Base-by-base conservation (phyloP, 768 basidiomycete species). In the Lyophyllum atratum region DNA sequence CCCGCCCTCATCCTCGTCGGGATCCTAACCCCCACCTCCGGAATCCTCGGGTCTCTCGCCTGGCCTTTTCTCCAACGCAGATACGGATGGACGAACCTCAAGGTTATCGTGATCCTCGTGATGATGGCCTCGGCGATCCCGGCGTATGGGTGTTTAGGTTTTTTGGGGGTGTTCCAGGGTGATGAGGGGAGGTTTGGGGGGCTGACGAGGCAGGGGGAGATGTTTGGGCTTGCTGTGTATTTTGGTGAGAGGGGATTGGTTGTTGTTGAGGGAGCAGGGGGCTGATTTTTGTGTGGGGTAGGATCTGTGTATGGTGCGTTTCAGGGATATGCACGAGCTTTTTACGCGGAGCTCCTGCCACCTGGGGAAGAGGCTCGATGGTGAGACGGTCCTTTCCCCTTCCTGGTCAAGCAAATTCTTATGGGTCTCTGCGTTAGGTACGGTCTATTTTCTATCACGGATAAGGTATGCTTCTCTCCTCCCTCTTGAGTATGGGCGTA, bases 301-400 rank as follows among this genome's bases (percentile, higher is more conserved):
- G 86, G 86, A 52, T 74, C 81, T 62, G 81, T 93, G 1, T 95
- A 90, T 62, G 95, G 95, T 4, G 90, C 94, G 0, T 97, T 97
- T 74, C 93, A 96, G 71, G 83, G 90, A 22, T 96, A 94, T 59
- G 90, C 93, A 0, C 76, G 95, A 24, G 91, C 93, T 2, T 85
- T 90, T 40, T 98, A 92, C 66, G 86, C 93, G 1, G 92, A 92
- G 64, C 72, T 99, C 52, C 80, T 98, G 2, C 96, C 95, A 0
- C 83, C 83, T 1, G 87, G 90, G 0, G 92, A 97, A 70, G 93
- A 95, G 72, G 94, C 94, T 2, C 77, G 93, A 54, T 98, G 93
- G 90, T 93, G 72, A 56, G 80, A 66, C 8, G 17, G 31, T 51
- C 3, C 37, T 15, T 51, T 39, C 19, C 17, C 25, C 5, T 14